Evolutionary conservation across 768 basidiomycete species (phyloP).

Genomic region (Psilocybe sp.): DNA sequence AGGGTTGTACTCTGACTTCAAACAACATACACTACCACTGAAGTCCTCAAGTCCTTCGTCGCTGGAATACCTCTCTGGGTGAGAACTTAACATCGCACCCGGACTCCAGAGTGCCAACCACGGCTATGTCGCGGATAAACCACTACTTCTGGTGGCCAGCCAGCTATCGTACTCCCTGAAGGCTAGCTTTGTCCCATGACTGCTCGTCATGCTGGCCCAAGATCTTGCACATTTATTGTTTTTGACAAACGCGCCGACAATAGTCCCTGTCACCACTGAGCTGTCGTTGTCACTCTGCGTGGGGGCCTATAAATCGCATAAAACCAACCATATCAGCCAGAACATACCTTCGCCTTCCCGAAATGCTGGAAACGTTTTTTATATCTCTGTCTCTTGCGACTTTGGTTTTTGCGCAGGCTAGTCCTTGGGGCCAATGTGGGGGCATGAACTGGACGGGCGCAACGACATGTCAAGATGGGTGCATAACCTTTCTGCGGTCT

Average conservation of each 20-base stretch:
- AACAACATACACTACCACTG: no score
- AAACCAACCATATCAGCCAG: not conserved
- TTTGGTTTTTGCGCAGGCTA: slow-evolving; percentile 2
- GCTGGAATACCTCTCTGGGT: not conserved
- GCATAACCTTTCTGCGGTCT: not conserved
- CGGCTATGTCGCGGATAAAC: no score
- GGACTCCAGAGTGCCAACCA: no score
- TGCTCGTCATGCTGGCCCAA: no score
- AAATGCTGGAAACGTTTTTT: slow-evolving; percentile 3
- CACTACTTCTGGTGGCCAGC: not conserved
- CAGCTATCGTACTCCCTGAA: not conserved
- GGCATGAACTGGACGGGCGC: slow-evolving; percentile 7
- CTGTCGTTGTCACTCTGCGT: not conserved
- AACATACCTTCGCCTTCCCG: not conserved
- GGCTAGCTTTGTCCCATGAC: no score
- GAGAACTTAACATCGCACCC: not conserved
- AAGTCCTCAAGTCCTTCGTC: no score
- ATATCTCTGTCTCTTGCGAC: not conserved
- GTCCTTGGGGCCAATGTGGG: slow-evolving; percentile 5
- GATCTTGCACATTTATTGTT: not conserved
- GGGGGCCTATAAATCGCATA: not conserved
- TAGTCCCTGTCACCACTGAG: not conserved
- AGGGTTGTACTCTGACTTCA: no score
- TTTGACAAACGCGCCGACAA: slow-evolving; percentile 2
- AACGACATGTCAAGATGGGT: slow-evolving; percentile 9